Percentiles rank a stretch among this genome's conserved stretches.
Conservation (phyloP, 371 early-diverging fungal genomes). For the Funneliformis caledonium region DNA sequence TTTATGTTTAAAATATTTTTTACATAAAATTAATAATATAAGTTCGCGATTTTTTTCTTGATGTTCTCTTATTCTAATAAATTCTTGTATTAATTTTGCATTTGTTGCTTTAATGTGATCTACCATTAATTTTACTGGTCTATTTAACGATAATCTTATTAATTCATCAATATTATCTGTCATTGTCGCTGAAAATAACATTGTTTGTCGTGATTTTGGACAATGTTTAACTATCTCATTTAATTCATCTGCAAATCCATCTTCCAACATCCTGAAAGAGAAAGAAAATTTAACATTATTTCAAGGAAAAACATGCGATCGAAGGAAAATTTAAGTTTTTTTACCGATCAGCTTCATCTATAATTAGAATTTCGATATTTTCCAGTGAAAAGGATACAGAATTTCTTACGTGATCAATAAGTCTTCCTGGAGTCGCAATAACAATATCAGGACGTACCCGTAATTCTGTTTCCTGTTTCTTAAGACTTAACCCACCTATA, state of each 20-base stretch:
- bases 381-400: conserved; percentile 88
- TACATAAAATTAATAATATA: conserved; percentile 83
- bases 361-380: conserved; percentile 94
- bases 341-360: conserved; percentile 99
- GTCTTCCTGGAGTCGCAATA: conserved; percentile 99
- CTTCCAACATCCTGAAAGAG: conserved; percentile 92
- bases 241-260: conserved; percentile 98
- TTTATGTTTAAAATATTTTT: conserved; percentile 75
- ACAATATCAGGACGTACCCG: conserved; percentile 94
- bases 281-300: neutral
- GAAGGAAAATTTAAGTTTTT: neutral
- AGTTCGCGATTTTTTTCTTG: conserved; percentile 88
- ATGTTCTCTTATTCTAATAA: conserved; percentile 90
- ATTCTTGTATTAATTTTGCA: conserved; percentile 87
- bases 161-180: conserved; percentile 98
- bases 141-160: conserved; percentile 88
- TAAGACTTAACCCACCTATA: conserved; percentile 88
- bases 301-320: neutral
- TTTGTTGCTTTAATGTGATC: conserved; percentile 83
- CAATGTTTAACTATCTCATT: conserved; percentile 92
- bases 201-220: conserved; percentile 93
- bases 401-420: conserved; percentile 98
- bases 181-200: conserved; percentile 99
- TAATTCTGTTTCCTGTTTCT: conserved; percentile 92
- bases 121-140: conserved; percentile 91